Base-by-base conservation (phyloP, 352 stramenopile species). In the Halophytophthora polymorphica region DNA sequence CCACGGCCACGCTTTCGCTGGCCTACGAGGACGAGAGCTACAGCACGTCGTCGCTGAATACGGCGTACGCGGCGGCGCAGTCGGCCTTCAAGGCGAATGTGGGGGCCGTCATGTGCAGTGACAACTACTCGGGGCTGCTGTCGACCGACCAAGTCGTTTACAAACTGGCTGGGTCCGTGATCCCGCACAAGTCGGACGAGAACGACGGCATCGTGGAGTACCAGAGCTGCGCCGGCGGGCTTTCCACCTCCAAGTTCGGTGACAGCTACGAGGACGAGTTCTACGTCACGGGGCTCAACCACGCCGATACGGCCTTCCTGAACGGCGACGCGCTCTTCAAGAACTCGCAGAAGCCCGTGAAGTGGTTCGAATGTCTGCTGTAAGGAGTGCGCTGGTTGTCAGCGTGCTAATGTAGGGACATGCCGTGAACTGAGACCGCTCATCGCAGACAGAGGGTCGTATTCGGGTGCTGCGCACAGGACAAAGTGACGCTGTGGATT, bases 141-240 rank as follows among this genome's bases (percentile, higher is more conserved):
- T 73, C 68, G 1, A 39, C 25, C 0, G 40, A 71, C 6, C 60
- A 69, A 23, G 18, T 33, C 0, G 44, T 58, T 21, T 64, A 66
- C 31, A 53, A 58, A n/a, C 18, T 71, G 4, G 54, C 45, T 2
- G 64, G 58, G 0, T 42, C 50, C 12, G 22, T 69, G 21, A 71
- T 70, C 10, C 64, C 55, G 6, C 66, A 76, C 56, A 65, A 70
- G 33, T 73, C 62, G 19, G 44, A 33, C 1, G 33, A 58, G 36
- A 76, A 73, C 15, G 64, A 73, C 40, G 64, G 60, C 17, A 13
- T 67, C n/a, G 60, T 83, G 3, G 66, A 76, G 55, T 79, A 69
- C 47, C 35, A 73, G 31, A 83, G 71, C 60, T 79, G 69, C 31
- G 49, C 56, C 13, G 60, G 49, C 2, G 64, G 61, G 0, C 19